Evolutionary conservation across 176 grass and related monocot species (phyloP), one percentile per base, ranked within the genome.

Genomic region (Leersia perrieri): DNA sequence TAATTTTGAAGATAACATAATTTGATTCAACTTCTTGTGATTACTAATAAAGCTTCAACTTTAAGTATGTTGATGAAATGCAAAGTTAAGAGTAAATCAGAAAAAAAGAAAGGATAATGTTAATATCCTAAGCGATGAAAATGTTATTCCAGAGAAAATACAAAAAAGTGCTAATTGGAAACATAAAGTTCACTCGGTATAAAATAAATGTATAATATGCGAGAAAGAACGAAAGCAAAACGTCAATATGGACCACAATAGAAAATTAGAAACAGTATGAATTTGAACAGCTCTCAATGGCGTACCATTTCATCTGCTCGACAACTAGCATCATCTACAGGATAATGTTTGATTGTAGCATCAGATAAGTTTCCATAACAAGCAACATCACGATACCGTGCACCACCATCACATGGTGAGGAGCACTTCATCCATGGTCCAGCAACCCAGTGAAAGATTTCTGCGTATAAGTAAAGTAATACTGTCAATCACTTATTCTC

Each of bases 381-480:
- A 77, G 73, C 87, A 73, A 89, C 84, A 74, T 93, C 87, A 70
- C 86, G 84, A 78, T 97, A 97, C 22, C 88, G 76, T 29, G 92
- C 11, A 29, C 93, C 90, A 72, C 90, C 93, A 82, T 97, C 93
- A 84, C 93, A 92, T 63, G 90, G 93, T 60, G 93, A 90, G 35
- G 93, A 97, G 60, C 90, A 97, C 18, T 82, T 83, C 93, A 97
- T 92, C 93, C 93, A 92, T 64, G 70, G 82, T 13, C 90, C 86
- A 73, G 72, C 79, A 75, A 97, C 86, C 93, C 93, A 97, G 33
- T 89, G 89, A 79, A 89, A 92, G 68, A 42, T 88, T 86, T 90
- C 90, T 97, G 76, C 47, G 45, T 65, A 73, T 57, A 79, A 55
- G 20, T 55, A 4, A 38, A 3, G n/a, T 7, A 38, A 55, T 55